Evolutionary conservation across 2,329 filamentous ascomycete genomes (phyloP).

Genomic region (Apiospora arundinis): DNA sequence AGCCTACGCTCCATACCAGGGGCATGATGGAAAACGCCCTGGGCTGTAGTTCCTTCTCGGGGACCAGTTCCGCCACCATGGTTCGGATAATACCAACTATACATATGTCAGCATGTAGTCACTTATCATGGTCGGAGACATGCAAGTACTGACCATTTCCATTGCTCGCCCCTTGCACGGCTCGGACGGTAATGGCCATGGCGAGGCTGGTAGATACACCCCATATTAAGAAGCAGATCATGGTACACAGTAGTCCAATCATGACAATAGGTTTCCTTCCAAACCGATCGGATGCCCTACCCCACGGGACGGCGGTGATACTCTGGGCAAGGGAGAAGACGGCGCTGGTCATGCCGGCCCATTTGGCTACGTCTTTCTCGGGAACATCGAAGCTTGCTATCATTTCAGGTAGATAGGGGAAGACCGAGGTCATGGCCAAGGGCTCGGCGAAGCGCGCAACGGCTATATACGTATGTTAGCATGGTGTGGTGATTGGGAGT

Average conservation of each 20-base stretch:
- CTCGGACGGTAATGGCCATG: conserved; percentile 81
- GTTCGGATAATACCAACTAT: conserved; percentile 90
- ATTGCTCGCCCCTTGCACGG: conserved; percentile 82
- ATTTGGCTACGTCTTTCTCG: conserved; percentile 76
- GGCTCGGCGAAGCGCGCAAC: conserved; percentile 82
- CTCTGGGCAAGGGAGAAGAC: conserved; percentile 77
- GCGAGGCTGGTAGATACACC: conserved; percentile 80
- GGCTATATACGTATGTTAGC: conserved; percentile 57
- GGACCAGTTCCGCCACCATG: conserved; percentile 92
- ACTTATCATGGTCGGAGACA: not conserved
- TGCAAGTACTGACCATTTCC: conserved; percentile 70
- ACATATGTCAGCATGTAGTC: conserved; percentile 29
- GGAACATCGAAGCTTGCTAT: conserved; percentile 78
- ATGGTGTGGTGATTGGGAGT: conserved; percentile 29
- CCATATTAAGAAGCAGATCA: conserved; percentile 82
- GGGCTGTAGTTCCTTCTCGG: conserved; percentile 84
- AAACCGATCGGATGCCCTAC: conserved; percentile 75
- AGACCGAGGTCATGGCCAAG: conserved; percentile 73
- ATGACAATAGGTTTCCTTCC: conserved; percentile 87
- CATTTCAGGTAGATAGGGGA: conserved; percentile 80
- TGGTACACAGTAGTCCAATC: conserved; percentile 75
- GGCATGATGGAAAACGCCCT: conserved; percentile 94
- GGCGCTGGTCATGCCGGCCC: conserved; percentile 77
- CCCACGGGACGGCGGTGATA: conserved; percentile 75
- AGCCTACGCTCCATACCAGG: conserved; percentile 84